Percentiles rank a stretch among this genome's conserved stretches.
These are phyloP conservation scores for Globisporangium apiculatum DNA, from an alignment of 352 stramenopile species.

Conservation along the genomic window DNA sequence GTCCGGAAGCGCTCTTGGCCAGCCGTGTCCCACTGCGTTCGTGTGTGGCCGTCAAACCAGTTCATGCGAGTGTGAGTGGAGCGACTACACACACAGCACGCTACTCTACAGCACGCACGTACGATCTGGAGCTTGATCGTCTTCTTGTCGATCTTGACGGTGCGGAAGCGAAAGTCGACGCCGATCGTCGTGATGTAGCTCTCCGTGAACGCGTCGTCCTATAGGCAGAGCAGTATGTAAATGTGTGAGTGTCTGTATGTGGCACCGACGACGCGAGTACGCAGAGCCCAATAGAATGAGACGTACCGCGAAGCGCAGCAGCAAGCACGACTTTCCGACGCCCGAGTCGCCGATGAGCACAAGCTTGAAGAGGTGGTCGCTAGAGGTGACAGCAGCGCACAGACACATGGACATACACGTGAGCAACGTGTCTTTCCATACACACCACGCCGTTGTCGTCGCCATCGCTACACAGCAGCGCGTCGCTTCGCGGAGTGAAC, in stretches of 20 bases:
- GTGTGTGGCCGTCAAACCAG: background rate
- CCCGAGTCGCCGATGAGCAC: conserved; percentile 97
- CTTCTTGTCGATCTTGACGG: conserved; percentile 98
- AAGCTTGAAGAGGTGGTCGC: conserved; percentile 97
- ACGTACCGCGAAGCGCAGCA: conserved; percentile 93
- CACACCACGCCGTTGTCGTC: conserved; percentile 1
- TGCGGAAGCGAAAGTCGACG: conserved; percentile 95
- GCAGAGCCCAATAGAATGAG: background rate
- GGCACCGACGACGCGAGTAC: too few relatives aligned
- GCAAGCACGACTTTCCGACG: conserved; percentile 97
- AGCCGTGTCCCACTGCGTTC: conserved; percentile 93
- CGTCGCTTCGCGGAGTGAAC: conserved; percentile 5
- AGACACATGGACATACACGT: background rate
- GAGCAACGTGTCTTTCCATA: background rate
- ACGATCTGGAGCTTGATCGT: conserved; percentile 98
- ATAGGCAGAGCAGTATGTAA: background rate
- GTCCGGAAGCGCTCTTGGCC: conserved; percentile 98
- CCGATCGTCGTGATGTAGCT: conserved; percentile 96
- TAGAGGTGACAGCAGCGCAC: conserved; percentile 10
- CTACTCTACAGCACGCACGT: conserved; percentile 14
- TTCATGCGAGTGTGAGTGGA: background rate
- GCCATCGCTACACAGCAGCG: conserved; percentile 5
- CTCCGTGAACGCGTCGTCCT: conserved; percentile 97
- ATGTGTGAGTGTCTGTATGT: background rate
- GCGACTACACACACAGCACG: background rate